Base-by-base conservation (phyloP, 805 yeast genomes). In the Candida cerambycidarum region DNA sequence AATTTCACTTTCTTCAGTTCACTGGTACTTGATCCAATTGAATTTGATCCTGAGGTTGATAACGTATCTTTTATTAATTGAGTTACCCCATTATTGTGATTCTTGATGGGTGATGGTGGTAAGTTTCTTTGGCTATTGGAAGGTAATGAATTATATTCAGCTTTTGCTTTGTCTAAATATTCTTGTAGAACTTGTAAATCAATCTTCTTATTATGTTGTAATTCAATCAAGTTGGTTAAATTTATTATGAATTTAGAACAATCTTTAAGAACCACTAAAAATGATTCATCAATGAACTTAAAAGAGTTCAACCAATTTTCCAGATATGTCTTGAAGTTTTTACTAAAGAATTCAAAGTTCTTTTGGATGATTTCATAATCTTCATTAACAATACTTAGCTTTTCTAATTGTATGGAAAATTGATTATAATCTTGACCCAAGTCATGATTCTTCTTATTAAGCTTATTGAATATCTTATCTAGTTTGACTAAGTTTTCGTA, bases 121-220 rank as follows among this genome's bases (percentile, higher is more conserved):
- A 60, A 52, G 34, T 33, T 45, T 11, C 46, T 52, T 7, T 36
- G 32, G 14, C 34, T 30, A 31, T 42, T 32, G 11, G 54, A 52
- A 17, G 60, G 59, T 13, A 61, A 23, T 16, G 43, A 42, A 11
- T 46, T 76, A 52, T 81, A 80, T 52, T 92, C 98, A 30, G 68
- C 67, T 38, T 77, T 73, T 0, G 95, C 81, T 55, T 87, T 85
- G 31, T 74, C 72, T 43, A 89, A 67, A 63, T 92, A 92, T 42
- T 85, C 95, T 30, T 80, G 78, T 33, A 92, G 69, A 39, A 86
- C 95, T 58, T 93, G 97, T 56, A 84, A 83, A 60, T 92, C 99
- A 19, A 92, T 78, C 54, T 87, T 90, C 61, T 90, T 90, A 58
- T 89, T 89, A 56, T 92, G 98, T 51, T 92, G 89, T 43, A 86